These are phyloP conservation scores for Colletotrichum tamarilloi DNA, from an alignment of 2,329 filamentous ascomycete species.

Conservation along the genomic window DNA sequence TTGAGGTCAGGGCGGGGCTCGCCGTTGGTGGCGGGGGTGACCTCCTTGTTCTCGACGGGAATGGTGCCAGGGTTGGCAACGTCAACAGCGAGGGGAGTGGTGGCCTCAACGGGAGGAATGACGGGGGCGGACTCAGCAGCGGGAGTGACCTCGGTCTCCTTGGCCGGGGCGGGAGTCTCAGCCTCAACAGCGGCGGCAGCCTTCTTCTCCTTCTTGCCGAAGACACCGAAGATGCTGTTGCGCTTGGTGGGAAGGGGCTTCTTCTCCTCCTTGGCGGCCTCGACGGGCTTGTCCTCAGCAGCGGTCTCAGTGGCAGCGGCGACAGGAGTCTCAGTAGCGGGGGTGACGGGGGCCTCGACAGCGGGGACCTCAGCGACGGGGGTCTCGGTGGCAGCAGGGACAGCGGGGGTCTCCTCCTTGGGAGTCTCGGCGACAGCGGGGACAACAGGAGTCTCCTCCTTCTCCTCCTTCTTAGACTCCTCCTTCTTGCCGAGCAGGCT, in stretches of 20 bases:
- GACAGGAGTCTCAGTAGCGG: slow-evolving; percentile 45
- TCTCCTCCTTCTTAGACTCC: slow-evolving; percentile 56
- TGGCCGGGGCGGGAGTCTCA: slow-evolving; percentile 54
- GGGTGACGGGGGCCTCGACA: slow-evolving; percentile 40
- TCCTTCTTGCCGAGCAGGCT: slow-evolving; percentile 68
- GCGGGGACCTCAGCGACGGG: slow-evolving; percentile 46
- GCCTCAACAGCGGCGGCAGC: slow-evolving; percentile 62
- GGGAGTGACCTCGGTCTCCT: slow-evolving; percentile 54
- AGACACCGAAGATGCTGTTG: slow-evolving; percentile 67
- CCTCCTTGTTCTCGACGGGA: slow-evolving; percentile 59
- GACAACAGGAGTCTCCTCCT: slow-evolving; percentile 48
- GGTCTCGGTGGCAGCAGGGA: slow-evolving; percentile 47
- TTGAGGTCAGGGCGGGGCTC: slow-evolving; percentile 74
- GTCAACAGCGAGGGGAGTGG: slow-evolving; percentile 66
- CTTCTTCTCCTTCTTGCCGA: slow-evolving; percentile 71
- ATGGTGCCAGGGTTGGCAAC: slow-evolving; percentile 59
- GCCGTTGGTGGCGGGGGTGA: slow-evolving; percentile 55
- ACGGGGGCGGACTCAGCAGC: slow-evolving; percentile 65
- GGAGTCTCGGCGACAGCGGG: slow-evolving; percentile 47
- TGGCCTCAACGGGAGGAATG: slow-evolving; percentile 69
- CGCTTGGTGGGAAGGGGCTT: slow-evolving; percentile 65
- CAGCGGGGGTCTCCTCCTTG: slow-evolving; percentile 43
- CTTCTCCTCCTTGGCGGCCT: slow-evolving; percentile 45
- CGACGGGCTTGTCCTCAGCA: slow-evolving; percentile 50
- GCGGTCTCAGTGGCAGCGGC: slow-evolving; percentile 43